phyloP scores from a whole-genome alignment of 148 eudicot genomes.

The Oxyria digyna region DNA sequence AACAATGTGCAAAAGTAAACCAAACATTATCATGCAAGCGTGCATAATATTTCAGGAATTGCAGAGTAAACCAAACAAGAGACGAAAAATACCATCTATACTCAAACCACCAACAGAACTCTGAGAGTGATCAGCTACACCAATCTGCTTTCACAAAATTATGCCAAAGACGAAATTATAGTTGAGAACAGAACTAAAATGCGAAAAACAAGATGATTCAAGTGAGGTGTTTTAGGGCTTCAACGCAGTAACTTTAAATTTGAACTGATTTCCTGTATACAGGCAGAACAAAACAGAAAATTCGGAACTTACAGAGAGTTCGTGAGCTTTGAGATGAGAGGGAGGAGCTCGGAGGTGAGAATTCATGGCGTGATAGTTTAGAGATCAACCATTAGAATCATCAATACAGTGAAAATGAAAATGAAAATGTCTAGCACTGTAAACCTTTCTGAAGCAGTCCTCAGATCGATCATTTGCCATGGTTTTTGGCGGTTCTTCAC shows the following conservation, averaged over 20 bases:
- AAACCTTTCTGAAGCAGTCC: no score
- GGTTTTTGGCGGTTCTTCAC: no score
- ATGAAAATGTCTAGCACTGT: no score
- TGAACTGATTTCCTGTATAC: neutral
- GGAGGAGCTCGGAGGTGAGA: no score
- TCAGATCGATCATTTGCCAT: no score
- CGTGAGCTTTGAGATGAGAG: no score
- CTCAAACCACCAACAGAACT: constrained; percentile 28
- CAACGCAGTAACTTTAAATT: neutral
- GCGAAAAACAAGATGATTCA: no score
- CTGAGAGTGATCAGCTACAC: constrained; percentile 46
- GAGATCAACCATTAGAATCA: no score
- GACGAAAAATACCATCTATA: constrained; percentile 28
- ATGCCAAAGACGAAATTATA: no score
- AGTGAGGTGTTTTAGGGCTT: neutral
- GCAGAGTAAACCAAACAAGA: neutral
- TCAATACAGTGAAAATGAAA: no score
- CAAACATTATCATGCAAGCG: no score
- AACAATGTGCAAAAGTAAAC: constrained; percentile 61
- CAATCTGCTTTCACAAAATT: constrained; percentile 34
- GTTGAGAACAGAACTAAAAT: neutral
- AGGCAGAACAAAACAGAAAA: neutral
- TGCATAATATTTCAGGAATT: constrained; percentile 45
- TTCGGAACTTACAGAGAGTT: constrained; percentile 36
- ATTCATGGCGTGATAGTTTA: no score